Percentiles rank a stretch among this genome's conserved stretches.
Evolutionary conservation across 768 basidiomycete genomes (phyloP).

Genomic region (Dioszegia aurantiaca): DNA sequence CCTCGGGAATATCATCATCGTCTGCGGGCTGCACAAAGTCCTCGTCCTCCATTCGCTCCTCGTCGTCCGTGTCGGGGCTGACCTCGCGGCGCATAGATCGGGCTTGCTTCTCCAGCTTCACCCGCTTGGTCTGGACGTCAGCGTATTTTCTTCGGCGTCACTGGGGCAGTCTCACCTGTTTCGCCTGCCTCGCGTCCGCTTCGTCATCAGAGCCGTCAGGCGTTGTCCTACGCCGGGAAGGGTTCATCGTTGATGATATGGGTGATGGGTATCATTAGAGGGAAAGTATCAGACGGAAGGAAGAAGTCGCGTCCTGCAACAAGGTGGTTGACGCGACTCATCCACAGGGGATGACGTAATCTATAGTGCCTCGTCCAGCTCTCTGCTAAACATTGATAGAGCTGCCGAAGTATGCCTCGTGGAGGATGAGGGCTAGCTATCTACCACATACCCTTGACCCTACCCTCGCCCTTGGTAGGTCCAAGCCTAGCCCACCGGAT

Average conservation of each 20-base stretch:
- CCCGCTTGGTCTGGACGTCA: constrained; percentile 8
- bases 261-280: background rate
- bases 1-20: background rate
- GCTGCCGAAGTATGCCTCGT: too few species aligned
- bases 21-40: background rate
- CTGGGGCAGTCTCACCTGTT: background rate
- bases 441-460: constrained; percentile 48
- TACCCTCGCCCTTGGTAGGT: constrained; percentile 32
- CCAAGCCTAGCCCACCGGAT: constrained; percentile 34
- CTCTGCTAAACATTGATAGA: too few species aligned
- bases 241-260: background rate
- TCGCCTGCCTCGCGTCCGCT: background rate
- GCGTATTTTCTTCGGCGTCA: background rate
- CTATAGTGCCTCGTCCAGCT: too few species aligned
- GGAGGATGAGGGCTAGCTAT: background rate
- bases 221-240: background rate
- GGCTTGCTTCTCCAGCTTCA: constrained; percentile 5
- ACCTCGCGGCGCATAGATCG: background rate
- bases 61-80: background rate
- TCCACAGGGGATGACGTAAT: background rate
- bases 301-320: background rate
- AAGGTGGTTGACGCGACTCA: background rate
- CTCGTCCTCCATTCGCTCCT: background rate
- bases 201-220: constrained; percentile 5
- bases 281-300: background rate